phyloP scores from a whole-genome alignment of 352 stramenopile species.

The Aphanomyces invadans region DNA sequence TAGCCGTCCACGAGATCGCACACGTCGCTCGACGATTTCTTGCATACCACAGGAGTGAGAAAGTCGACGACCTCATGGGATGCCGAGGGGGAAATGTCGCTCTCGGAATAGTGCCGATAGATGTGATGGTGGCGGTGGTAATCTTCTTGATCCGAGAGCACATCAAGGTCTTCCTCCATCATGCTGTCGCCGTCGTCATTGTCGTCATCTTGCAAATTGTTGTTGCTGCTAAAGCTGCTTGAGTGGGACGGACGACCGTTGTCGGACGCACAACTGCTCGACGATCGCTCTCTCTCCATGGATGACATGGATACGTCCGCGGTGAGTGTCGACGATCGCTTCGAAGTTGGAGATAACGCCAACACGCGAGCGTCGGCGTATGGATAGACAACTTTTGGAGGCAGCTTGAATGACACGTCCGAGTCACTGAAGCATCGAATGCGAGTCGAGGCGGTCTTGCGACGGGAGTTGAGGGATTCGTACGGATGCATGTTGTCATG shows the following conservation, averaged over 20 bases:
- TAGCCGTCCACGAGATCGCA: slow-evolving; percentile 57
- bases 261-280: not conserved
- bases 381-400: not conserved
- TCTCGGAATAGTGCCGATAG: not conserved
- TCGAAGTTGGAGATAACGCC: not conserved
- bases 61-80: too few species aligned
- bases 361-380: not conserved
- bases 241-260: not conserved
- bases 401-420: slow-evolving; percentile 59
- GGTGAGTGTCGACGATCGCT: not conserved
- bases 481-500: not conserved
- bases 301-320: not conserved
- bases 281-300: not conserved
- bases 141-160: not conserved
- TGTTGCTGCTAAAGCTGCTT: not conserved
- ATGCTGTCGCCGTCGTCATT: not conserved
- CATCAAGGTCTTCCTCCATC: not conserved
- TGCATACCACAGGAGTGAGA: not conserved
- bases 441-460: slow-evolving; percentile 25
- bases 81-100: not conserved
- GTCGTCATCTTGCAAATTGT: not conserved
- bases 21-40: not conserved
- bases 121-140: not conserved
- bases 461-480: not conserved
- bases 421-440: slow-evolving; percentile 73